phyloP scores from a whole-genome alignment of 1,284 basidiomycete species.

The Phylloboletellus chloephorus region DNA sequence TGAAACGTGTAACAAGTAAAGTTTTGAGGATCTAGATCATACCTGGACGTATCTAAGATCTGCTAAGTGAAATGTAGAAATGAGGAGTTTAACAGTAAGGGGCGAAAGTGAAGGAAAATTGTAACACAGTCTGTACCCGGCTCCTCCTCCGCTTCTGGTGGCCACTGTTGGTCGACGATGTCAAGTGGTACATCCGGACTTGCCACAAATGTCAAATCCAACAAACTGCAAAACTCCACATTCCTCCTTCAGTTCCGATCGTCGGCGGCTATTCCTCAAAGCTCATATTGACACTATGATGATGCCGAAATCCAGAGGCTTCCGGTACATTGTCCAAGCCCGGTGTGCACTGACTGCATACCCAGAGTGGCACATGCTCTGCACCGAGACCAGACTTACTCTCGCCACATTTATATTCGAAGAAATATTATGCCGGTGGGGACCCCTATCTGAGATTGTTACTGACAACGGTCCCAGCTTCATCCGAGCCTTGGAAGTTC shows the following conservation, averaged over 20 bases:
- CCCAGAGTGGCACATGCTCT: constrained; percentile 5
- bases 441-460: constrained; percentile 9
- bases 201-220: constrained; percentile 9
- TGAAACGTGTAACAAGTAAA: no score
- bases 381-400: constrained; percentile 10
- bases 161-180: neutral
- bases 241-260: constrained; percentile 9
- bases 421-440: constrained; percentile 4
- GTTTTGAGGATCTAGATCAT: no score
- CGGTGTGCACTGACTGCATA: constrained; percentile 1
- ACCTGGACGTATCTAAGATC: no score
- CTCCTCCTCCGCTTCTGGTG: constrained; percentile 4
- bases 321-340: constrained; percentile 1
- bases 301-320: neutral
- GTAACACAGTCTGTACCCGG: no score
- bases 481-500: neutral
- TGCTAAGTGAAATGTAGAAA: no score
- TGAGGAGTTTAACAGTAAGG: no score
- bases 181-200: constrained; percentile 3
- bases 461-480: constrained; percentile 7
- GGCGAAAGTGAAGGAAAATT: no score
- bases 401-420: constrained; percentile 1
- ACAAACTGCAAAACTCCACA: neutral
- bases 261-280: constrained; percentile 12
- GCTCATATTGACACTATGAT: neutral